A percentile compares a stretch with the other conserved stretches of the same genome.
phyloP scores from a whole-genome alignment of 257 asterid genomes.

The Oldenlandia corymbosa region DNA sequence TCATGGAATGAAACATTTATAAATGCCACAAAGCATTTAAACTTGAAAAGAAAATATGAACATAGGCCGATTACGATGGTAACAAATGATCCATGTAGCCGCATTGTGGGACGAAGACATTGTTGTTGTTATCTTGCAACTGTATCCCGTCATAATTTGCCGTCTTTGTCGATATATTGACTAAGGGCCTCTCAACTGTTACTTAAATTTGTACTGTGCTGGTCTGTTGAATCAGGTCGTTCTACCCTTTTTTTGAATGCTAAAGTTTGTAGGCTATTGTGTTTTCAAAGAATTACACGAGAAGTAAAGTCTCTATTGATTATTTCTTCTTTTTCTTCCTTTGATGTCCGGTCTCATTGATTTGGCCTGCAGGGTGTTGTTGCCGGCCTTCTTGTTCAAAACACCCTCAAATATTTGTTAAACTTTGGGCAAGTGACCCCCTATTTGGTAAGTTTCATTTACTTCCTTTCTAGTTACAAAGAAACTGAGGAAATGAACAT shows the following conservation, averaged over 20 bases:
- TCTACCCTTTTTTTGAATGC: not conserved
- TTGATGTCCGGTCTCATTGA: constrained; percentile 12
- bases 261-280: not conserved
- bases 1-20: no score
- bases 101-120: no score
- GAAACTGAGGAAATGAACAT: not conserved
- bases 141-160: no score
- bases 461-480: not conserved
- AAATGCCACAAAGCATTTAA: no score
- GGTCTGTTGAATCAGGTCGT: not conserved
- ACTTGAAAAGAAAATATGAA: no score
- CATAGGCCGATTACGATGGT: no score
- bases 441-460: constrained; percentile 58
- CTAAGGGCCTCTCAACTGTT: not conserved
- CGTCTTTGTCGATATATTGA: no score
- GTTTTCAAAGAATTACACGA: not conserved
- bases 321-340: not conserved
- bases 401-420: constrained; percentile 84
- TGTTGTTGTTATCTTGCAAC: no score
- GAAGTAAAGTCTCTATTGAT: not conserved
- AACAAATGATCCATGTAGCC: no score
- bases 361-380: constrained; percentile 68
- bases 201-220: not conserved
- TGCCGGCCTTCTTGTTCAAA: constrained; percentile 96
- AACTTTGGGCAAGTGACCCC: constrained; percentile 88